Conservation (phyloP, 768 basidiomycete genomes). For the Polyporus arcularius region DNA sequence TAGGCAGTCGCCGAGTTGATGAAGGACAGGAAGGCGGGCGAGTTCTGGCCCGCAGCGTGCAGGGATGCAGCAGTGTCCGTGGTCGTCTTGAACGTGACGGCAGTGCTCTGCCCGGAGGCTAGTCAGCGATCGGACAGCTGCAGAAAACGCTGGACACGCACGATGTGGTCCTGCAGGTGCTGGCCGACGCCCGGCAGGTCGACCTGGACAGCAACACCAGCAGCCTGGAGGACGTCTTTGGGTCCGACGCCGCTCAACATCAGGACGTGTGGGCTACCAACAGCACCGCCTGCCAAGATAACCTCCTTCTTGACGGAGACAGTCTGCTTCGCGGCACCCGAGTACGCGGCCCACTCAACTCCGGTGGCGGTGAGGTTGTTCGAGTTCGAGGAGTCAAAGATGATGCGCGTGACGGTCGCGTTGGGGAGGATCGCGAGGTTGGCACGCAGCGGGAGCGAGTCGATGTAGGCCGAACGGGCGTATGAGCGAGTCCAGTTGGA, state of each 20-base stretch:
- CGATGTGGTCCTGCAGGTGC: constrained; percentile 56
- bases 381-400: constrained; percentile 37
- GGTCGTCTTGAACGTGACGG: constrained; percentile 41
- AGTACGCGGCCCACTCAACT: constrained; percentile 49
- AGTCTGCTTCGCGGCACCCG: constrained; percentile 36
- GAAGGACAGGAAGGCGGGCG: constrained; percentile 49
- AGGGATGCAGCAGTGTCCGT: constrained; percentile 40
- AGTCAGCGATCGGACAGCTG: not conserved
- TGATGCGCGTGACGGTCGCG: constrained; percentile 57
- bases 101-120: constrained; percentile 24
- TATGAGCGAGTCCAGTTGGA: constrained; percentile 66
- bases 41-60: constrained; percentile 25
- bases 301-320: constrained; percentile 61
- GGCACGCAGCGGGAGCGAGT: constrained; percentile 58
- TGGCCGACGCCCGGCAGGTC: constrained; percentile 63
- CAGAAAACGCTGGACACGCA: not conserved
- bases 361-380: constrained; percentile 42
- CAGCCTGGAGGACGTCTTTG: constrained; percentile 48
- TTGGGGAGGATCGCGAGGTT: constrained; percentile 67
- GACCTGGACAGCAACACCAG: constrained; percentile 44
- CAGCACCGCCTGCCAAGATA: constrained; percentile 48
- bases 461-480: constrained; percentile 65
- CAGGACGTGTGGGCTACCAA: constrained; percentile 57
- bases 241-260: constrained; percentile 63
- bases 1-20: constrained; percentile 68